Conservation (phyloP, 768 basidiomycete species). For the Pulveroboletus sp. region DNA sequence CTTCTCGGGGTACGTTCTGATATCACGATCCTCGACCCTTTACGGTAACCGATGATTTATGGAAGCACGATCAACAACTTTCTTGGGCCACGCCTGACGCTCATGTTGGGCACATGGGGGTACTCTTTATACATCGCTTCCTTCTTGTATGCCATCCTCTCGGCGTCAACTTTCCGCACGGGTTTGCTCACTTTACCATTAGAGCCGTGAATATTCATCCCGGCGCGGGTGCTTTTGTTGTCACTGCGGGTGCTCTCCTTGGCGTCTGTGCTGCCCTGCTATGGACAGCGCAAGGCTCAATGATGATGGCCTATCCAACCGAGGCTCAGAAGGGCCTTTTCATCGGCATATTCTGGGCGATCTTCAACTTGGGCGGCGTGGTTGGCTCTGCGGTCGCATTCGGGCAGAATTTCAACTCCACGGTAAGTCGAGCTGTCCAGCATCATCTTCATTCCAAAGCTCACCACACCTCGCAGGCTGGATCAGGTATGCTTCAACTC, state of each 20-base stretch:
- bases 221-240: constrained; percentile 40
- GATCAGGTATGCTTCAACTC: constrained; percentile 21
- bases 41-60: neutral
- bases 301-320: constrained; percentile 55
- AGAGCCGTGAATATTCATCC: constrained; percentile 45
- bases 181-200: neutral
- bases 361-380: constrained; percentile 78
- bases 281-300: constrained; percentile 48
- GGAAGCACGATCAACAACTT: constrained; percentile 70
- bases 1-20: constrained; percentile 58
- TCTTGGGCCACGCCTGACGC: constrained; percentile 47
- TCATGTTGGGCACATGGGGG: constrained; percentile 48
- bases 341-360: constrained; percentile 55
- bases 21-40: neutral
- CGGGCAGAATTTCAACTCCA: constrained; percentile 63
- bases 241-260: constrained; percentile 46
- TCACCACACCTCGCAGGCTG: constrained; percentile 15
- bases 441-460: neutral
- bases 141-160: constrained; percentile 33
- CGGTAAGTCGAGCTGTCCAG: constrained; percentile 32
- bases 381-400: constrained; percentile 74
- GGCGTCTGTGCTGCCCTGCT: constrained; percentile 48
- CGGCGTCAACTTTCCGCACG: neutral
- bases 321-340: constrained; percentile 53
- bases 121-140: constrained; percentile 49